Conservation (phyloP, 495 filamentous ascomycete genomes). For the Ramalina peruviana region DNA sequence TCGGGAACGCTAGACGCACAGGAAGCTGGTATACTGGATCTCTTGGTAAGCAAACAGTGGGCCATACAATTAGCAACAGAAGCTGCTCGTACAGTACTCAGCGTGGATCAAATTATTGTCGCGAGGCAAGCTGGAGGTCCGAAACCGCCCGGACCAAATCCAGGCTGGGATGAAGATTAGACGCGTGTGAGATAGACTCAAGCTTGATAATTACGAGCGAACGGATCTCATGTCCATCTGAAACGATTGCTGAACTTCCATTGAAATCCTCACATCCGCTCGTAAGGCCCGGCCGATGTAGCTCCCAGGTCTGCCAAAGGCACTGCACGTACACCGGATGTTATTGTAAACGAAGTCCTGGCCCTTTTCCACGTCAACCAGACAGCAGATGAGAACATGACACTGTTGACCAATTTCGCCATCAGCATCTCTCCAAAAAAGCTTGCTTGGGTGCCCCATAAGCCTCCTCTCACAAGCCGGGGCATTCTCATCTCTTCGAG, state of each 20-base stretch:
- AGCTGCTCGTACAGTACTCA: constrained; percentile 82
- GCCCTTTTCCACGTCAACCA: neutral
- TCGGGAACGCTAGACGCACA: constrained; percentile 76
- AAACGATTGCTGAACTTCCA: too few species aligned
- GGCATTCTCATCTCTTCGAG: neutral
- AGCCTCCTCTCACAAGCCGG: neutral
- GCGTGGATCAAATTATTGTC: constrained; percentile 98
- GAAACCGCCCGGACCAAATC: constrained; percentile 79
- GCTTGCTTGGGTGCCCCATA: neutral
- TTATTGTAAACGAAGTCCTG: too few species aligned
- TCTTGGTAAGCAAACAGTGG: constrained; percentile 83
- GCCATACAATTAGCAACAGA: constrained; percentile 95
- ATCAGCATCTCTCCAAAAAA: too few species aligned
- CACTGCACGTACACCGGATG: too few species aligned
- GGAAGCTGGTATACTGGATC: constrained; percentile 83
- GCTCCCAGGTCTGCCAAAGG: too few species aligned
- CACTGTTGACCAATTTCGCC: neutral
- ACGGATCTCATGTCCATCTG: too few species aligned
- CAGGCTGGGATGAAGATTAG: constrained; percentile 96
- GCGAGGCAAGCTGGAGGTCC: constrained; percentile 94
- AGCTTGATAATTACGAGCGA: neutral
- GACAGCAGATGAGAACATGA: neutral
- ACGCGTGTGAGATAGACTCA: constrained; percentile 15
- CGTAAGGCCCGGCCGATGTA: too few species aligned
- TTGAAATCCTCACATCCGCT: too few species aligned